These are phyloP conservation scores for Mycogone perniciosa DNA, from an alignment of 2,329 filamentous ascomycete genomes.

Conservation along the genomic window DNA sequence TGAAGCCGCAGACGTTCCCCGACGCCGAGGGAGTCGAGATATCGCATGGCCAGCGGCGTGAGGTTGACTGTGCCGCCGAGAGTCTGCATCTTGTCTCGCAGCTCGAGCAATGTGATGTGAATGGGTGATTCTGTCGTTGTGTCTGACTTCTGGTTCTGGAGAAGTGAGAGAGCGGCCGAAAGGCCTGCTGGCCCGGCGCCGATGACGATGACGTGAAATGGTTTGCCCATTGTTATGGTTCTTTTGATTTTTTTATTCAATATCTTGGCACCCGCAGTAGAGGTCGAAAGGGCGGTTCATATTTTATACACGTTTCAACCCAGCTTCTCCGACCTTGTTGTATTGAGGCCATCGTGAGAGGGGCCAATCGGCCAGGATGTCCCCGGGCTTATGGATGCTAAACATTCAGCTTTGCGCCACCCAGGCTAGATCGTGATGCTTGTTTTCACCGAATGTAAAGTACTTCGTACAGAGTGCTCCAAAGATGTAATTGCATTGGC, in stretches of 20 bases:
- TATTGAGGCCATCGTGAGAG: not conserved
- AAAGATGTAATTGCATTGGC: too few relatives aligned
- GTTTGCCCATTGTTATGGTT: not conserved
- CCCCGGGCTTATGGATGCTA: not conserved
- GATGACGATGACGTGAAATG: conserved; percentile 23
- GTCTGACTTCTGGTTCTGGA: not conserved
- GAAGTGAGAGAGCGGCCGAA: conserved; percentile 23
- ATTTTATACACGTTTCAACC: too few relatives aligned
- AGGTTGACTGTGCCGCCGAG: conserved; percentile 41
- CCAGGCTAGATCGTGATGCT: not conserved
- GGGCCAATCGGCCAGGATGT: not conserved
- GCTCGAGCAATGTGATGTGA: conserved; percentile 39
- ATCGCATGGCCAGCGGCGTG: conserved; percentile 39
- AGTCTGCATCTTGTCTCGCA: conserved; percentile 37
- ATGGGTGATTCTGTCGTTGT: not conserved
- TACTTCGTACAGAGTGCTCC: too few relatives aligned
- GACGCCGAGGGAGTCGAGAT: conserved; percentile 36
- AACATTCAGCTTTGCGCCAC: conserved; percentile 3
- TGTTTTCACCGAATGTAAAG: too few relatives aligned
- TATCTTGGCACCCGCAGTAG: too few relatives aligned
- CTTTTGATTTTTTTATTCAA: not conserved
- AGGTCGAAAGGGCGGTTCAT: too few relatives aligned
- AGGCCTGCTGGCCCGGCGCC: conserved; percentile 35
- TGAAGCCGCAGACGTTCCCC: conserved; percentile 18
- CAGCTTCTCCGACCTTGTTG: not conserved